Conservation (phyloP, 2,329 filamentous ascomycete genomes). For the Seiridium unicorne region DNA sequence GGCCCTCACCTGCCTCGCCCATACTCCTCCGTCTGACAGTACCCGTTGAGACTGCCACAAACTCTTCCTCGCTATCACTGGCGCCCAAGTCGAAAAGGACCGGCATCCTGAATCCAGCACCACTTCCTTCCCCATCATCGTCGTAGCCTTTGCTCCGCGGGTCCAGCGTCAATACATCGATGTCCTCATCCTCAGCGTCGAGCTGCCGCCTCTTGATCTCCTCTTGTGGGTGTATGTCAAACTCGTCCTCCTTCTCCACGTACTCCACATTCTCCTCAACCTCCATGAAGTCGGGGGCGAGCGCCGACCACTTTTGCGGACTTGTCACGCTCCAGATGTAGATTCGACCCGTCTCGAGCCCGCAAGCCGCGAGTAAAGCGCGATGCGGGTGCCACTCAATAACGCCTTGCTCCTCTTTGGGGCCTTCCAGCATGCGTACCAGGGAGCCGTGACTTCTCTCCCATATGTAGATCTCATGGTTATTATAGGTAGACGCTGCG, state of each 20-base stretch:
- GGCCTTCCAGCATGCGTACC: constrained; percentile 94
- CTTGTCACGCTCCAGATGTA: constrained; percentile 96
- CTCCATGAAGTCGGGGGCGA: constrained; percentile 95
- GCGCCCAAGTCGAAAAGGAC: constrained; percentile 90
- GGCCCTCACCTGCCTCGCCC: constrained; percentile 66
- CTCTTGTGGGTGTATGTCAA: constrained; percentile 94
- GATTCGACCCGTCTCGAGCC: constrained; percentile 87
- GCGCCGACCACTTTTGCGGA: constrained; percentile 93
- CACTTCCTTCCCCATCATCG: constrained; percentile 52
- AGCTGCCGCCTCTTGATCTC: constrained; percentile 89
- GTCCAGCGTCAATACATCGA: constrained; percentile 83
- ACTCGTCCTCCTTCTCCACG: constrained; percentile 92
- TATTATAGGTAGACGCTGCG: constrained; percentile 94
- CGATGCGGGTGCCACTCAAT: constrained; percentile 96
- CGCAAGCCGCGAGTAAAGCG: constrained; percentile 85
- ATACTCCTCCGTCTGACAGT: constrained; percentile 87
- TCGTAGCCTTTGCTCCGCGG: constrained; percentile 59
- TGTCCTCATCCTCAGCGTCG: constrained; percentile 88
- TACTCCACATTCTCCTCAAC: constrained; percentile 99
- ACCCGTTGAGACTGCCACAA: constrained; percentile 65
- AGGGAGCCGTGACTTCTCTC: constrained; percentile 90
- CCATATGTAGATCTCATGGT: constrained; percentile 98
- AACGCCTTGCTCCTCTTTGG: constrained; percentile 92
- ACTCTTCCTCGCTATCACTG: constrained; percentile 94
- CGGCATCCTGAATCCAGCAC: constrained; percentile 81